Percentiles rank a stretch among this genome's conserved stretches.
Evolutionary conservation across 306 rosid genomes (phyloP).

Genomic region (Neltuma alba): DNA sequence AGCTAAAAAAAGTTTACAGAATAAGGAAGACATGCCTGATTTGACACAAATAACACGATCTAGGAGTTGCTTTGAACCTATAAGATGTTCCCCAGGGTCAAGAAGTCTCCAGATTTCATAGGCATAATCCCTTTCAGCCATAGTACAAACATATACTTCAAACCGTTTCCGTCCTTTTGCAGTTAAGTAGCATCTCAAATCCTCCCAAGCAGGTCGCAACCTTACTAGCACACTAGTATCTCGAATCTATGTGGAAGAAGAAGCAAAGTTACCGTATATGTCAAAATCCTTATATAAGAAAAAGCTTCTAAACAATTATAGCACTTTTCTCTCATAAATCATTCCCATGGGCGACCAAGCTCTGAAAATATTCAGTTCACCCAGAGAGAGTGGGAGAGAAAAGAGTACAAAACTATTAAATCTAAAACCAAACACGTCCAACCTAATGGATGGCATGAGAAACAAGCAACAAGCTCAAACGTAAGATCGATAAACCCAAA

Average conservation of each 20-base stretch:
- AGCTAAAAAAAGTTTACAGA: constrained; percentile 5
- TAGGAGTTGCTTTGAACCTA: constrained; percentile 55
- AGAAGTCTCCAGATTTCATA: constrained; percentile 89
- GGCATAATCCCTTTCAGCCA: constrained; percentile 89
- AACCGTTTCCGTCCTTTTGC: constrained; percentile 85
- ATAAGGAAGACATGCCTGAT: constrained; percentile 48
- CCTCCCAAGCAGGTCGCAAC: constrained; percentile 85
- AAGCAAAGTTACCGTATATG: neutral
- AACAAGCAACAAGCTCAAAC: neutral
- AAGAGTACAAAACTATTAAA: neutral
- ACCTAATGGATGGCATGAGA: neutral
- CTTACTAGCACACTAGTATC: constrained; percentile 86
- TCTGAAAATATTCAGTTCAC: neutral
- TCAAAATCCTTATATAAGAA: neutral
- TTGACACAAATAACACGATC: constrained; percentile 77
- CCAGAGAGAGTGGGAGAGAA: neutral
- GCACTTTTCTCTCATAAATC: neutral
- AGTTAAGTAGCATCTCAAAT: constrained; percentile 71
- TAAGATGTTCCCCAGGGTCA: constrained; percentile 74
- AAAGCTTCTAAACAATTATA: neutral
- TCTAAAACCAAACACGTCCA: neutral
- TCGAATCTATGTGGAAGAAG: constrained; percentile 55
- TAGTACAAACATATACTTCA: constrained; percentile 83
- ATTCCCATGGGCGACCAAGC: neutral
- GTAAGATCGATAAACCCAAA: neutral